These are phyloP conservation scores for Taphrina deformans DNA, from an alignment of 1,139 yeast genomes.

Conservation along the genomic window DNA sequence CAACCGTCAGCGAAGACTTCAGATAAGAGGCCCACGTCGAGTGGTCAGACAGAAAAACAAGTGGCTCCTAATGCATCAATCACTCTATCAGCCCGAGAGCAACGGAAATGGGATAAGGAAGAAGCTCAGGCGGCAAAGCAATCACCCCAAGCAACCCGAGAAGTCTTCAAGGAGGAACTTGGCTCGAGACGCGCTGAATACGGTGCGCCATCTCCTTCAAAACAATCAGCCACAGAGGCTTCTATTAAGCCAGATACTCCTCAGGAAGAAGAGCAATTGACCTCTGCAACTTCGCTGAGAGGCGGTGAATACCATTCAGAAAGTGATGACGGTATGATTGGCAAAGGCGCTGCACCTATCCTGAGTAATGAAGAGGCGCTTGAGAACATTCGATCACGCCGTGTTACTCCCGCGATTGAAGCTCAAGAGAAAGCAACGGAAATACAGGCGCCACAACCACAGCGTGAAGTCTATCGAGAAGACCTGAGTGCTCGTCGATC, in stretches of 20 bases:
- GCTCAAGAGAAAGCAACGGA: neutral
- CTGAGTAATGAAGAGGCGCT: constrained; percentile 26
- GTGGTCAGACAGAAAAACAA: neutral
- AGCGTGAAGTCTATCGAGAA: constrained; percentile 1
- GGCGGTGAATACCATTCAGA: neutral
- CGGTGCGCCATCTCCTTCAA: constrained; percentile 5
- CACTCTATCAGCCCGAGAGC: constrained; percentile 13
- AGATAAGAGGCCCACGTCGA: neutral
- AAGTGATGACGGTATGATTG: neutral
- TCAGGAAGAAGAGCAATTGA: neutral
- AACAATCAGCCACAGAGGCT: neutral
- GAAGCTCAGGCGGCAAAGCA: neutral
- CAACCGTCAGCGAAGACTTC: neutral
- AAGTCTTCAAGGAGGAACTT: constrained; percentile 21
- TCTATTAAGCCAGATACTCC: neutral
- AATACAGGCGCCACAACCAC: constrained; percentile 17
- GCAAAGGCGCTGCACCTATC: constrained; percentile 19
- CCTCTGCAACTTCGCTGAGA: neutral
- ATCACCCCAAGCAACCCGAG: neutral
- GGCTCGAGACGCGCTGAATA: constrained; percentile 25
- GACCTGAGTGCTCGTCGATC: constrained; percentile 19
- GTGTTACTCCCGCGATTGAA: constrained; percentile 31
- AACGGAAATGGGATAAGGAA: constrained; percentile 16
- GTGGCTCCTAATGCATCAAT: neutral
- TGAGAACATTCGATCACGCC: constrained; percentile 19